Conservation (phyloP, 1,139 yeast species). For the Magnusiomyces ingens region DNA sequence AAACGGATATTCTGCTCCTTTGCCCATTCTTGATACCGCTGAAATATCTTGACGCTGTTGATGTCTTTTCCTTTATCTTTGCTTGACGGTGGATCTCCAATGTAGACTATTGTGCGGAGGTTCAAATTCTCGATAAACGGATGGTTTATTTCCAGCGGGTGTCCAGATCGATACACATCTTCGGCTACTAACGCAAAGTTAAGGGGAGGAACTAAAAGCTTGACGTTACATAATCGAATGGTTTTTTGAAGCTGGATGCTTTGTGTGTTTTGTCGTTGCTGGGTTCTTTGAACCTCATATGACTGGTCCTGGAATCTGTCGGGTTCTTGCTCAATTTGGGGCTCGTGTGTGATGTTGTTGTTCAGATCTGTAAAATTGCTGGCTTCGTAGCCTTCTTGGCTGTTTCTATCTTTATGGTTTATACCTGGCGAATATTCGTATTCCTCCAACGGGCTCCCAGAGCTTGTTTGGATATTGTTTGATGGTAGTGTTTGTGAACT, state of each 20-base stretch:
- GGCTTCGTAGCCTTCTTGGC: no score
- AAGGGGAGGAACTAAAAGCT: constrained; percentile 68
- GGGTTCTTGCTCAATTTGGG: no score
- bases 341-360: no score
- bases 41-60: constrained; percentile 15
- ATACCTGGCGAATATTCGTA: no score
- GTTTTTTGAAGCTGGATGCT: background rate
- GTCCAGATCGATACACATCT: constrained; percentile 84
- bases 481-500: no score
- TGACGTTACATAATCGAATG: constrained; percentile 1
- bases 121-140: constrained; percentile 63
- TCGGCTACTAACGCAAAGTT: constrained; percentile 86
- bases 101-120: constrained; percentile 67
- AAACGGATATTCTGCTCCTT: constrained; percentile 48
- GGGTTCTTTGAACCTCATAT: no score
- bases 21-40: constrained; percentile 63
- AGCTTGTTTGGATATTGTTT: no score
- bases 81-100: constrained; percentile 48
- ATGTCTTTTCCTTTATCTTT: constrained; percentile 45
- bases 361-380: no score
- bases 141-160: constrained; percentile 82
- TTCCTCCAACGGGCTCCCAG: no score
- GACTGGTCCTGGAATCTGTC: no score
- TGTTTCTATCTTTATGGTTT: no score
- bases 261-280: no score